These are phyloP conservation scores for Tulasnella sp. DNA, from an alignment of 768 basidiomycete genomes.

Conservation along the genomic window DNA sequence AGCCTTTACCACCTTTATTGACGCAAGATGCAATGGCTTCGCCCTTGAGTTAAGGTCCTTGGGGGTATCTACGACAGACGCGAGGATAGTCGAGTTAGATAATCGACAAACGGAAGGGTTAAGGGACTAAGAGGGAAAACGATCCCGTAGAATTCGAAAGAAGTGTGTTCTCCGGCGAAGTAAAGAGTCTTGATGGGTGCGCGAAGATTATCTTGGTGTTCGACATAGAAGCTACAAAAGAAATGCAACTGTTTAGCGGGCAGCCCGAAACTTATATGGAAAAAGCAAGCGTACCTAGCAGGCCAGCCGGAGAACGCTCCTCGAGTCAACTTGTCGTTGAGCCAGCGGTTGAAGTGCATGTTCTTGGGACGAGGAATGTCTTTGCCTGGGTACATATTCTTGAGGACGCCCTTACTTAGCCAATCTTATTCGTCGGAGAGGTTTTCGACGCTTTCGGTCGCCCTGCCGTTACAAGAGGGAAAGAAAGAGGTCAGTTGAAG, in stretches of 20 bases:
- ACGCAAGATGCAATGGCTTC: not conserved
- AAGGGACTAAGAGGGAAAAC: not conserved
- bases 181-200: not conserved
- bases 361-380: slow-evolving; percentile 49
- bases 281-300: slow-evolving; percentile 39
- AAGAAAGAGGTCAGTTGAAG: not conserved
- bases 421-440: slow-evolving; percentile 41
- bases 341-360: slow-evolving; percentile 52
- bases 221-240: slow-evolving; percentile 12
- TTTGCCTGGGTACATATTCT: slow-evolving; percentile 49
- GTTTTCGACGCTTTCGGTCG: slow-evolving; percentile 48
- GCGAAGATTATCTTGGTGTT: slow-evolving; percentile 18
- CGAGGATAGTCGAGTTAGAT: not conserved
- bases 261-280: not conserved
- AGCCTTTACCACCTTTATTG: not conserved
- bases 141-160: slow-evolving; percentile 10
- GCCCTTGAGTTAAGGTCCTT: slow-evolving; percentile 19
- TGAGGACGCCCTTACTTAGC: slow-evolving; percentile 48
- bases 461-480: slow-evolving; percentile 35
- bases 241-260: too few species aligned
- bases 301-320: slow-evolving; percentile 69
- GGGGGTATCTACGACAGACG: not conserved
- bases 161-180: slow-evolving; percentile 20
- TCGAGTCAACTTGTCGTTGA: slow-evolving; percentile 44
- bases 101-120: not conserved